Evolutionary conservation across 2,329 filamentous ascomycete genomes (phyloP), one percentile per base, ranked within the genome.

Genomic region (Neopestalotiopsis clavispora): DNA sequence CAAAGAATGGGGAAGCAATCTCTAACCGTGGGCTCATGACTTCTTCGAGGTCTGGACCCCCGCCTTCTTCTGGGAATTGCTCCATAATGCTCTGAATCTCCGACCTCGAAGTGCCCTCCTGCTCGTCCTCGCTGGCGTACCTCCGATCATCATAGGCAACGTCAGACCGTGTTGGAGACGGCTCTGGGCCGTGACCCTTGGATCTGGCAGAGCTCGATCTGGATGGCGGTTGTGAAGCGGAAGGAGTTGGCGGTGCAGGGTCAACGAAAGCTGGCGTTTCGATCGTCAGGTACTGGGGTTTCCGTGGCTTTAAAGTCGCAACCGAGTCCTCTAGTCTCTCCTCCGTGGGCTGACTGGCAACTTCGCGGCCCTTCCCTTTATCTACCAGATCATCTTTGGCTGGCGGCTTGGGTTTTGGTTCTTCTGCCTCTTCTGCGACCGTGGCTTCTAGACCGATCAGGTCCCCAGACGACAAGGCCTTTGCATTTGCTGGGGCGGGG

Each of bases 21-120:
- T 95, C 94, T 58, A 97, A 81, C 38, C 94, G 88, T 4, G 94
- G 94, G 71, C 94, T 97, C 94, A 97, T 97, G 77, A 97, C 94
- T 79, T 97, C 94, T 65, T 95, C 91, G 70, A 88, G 90, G 4
- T 87, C 91, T 1, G 90, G 92, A 0, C 91, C 93, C 65, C 90
- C 89, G 34, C 89, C 89, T 65, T 89, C 89, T 76, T 93, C 90
- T 74, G 92, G 91, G 75, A 98, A 98, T 80, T 98, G 96, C 71
- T 94, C 94, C 94, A 99, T 98, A 78, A 99, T 98, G 78, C 89
- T 97, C 81, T 98, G 94, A 70, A 99, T 98, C 82, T 99, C 96
- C 5, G 92, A 91, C 69, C 90, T 89, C 1, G 93, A 94, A 65
- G 89, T 90, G 65, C 88, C 88, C 62, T 94, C 90, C 28, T 89